phyloP scores from a whole-genome alignment of 116 monocot genomes.

The Papilionanthe hybrid region DNA sequence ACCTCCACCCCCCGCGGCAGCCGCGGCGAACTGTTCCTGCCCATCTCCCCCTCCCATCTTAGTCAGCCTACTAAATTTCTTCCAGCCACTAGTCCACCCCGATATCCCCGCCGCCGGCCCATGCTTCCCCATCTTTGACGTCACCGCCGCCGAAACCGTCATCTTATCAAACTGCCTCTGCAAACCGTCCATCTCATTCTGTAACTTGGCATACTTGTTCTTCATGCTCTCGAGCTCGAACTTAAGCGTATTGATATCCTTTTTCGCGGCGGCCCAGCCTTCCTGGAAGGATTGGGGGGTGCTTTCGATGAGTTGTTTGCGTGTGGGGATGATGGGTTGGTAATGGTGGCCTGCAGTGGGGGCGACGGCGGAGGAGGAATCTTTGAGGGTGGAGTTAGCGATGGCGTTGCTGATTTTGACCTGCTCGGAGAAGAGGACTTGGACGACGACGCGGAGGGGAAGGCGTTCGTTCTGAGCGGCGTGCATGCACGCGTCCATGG shows the following conservation, averaged over 20 bases:
- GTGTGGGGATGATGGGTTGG: conserved; percentile 35
- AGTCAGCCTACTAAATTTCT: conserved; percentile 41
- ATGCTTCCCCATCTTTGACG: conserved; percentile 25
- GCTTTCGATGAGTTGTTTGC: conserved; percentile 70
- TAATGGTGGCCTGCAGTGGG: not conserved
- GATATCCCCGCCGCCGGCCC: conserved; percentile 10
- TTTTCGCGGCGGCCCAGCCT: conserved; percentile 86
- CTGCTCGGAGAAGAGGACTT: conserved; percentile 63
- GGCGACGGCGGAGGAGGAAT: conserved; percentile 1
- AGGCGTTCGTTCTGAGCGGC: conserved; percentile 69
- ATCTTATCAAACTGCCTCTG: conserved; percentile 77
- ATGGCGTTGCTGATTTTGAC: conserved; percentile 65
- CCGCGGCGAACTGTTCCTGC: conserved; percentile 17
- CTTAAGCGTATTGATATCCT: conserved; percentile 94
- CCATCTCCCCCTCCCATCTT: conserved; percentile 46
- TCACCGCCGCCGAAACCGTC: conserved; percentile 11
- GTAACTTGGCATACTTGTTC: conserved; percentile 82
- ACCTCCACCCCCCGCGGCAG: conserved; percentile 11
- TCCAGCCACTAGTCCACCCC: conserved; percentile 88
- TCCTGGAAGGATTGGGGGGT: conserved; percentile 94
- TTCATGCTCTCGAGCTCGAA: conserved; percentile 91
- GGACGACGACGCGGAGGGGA: conserved; percentile 54
- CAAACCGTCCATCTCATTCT: conserved; percentile 70
- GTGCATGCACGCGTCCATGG: conserved; percentile 72
- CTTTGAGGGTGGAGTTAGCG: conserved; percentile 37